These are phyloP conservation scores for Thyridium curvatum DNA, from an alignment of 2,329 filamentous ascomycete genomes.

Conservation along the genomic window DNA sequence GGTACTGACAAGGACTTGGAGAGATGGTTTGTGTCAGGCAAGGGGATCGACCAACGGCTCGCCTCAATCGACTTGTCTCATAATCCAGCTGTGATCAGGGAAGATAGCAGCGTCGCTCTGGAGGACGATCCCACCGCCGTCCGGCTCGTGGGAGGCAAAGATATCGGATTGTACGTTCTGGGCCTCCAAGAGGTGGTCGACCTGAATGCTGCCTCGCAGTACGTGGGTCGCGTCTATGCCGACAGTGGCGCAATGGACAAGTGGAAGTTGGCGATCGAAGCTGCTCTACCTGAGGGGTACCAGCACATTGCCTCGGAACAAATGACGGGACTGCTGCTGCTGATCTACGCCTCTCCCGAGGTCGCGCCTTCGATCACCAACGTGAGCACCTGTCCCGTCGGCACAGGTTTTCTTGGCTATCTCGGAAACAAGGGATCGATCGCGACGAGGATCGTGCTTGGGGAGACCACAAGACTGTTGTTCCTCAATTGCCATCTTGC, in stretches of 20 bases:
- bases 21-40: constrained; percentile 78
- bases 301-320: constrained; percentile 73
- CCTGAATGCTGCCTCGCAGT: constrained; percentile 71
- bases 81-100: constrained; percentile 29
- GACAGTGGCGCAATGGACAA: constrained; percentile 64
- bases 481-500: constrained; percentile 91
- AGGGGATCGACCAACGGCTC: constrained; percentile 60
- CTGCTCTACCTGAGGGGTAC: constrained; percentile 72
- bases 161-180: constrained; percentile 85
- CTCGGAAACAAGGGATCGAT: constrained; percentile 96
- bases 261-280: constrained; percentile 74
- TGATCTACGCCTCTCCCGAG: constrained; percentile 79
- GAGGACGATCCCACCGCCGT: constrained; percentile 24
- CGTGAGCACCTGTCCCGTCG: constrained; percentile 75
- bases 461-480: constrained; percentile 81
- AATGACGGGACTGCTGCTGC: constrained; percentile 74
- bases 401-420: constrained; percentile 86
- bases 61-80: constrained; percentile 44
- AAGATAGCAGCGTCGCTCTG: constrained; percentile 39
- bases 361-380: constrained; percentile 70
- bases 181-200: constrained; percentile 92
- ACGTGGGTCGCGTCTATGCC: constrained; percentile 63
- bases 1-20: constrained; percentile 84
- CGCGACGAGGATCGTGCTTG: constrained; percentile 72
- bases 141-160: constrained; percentile 50